Conservation (phyloP, 257 asterid species). For the Eucommia ulmoides region DNA sequence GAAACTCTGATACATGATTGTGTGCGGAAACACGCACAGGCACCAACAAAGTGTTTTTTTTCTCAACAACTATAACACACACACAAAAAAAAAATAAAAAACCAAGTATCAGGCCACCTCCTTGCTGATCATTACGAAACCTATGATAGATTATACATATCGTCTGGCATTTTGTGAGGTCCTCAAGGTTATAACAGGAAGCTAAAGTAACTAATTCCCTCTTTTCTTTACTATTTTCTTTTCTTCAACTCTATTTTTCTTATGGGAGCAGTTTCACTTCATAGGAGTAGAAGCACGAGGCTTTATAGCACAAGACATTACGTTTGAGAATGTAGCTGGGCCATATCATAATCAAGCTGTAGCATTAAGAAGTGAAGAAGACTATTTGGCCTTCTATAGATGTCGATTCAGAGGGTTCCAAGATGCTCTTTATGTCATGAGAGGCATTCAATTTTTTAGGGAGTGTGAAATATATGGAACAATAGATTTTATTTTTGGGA, state of each 20-base stretch:
- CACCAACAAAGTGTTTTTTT: too few relatives aligned
- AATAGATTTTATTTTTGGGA: slow-evolving; percentile 79
- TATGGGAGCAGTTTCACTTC: too few relatives aligned
- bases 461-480: slow-evolving; percentile 86
- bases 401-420: slow-evolving; percentile 63
- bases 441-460: slow-evolving; percentile 80
- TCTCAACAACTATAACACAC: too few relatives aligned
- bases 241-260: too few relatives aligned
- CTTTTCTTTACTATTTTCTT: slow-evolving; percentile 44
- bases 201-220: background rate
- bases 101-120: too few relatives aligned
- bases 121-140: too few relatives aligned
- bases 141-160: background rate
- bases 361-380: slow-evolving; percentile 70
- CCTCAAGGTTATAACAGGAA: background rate
- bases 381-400: slow-evolving; percentile 47
- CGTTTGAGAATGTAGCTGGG: slow-evolving; percentile 75
- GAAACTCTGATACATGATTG: too few relatives aligned
- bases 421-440: slow-evolving; percentile 63
- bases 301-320: slow-evolving; percentile 71
- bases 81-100: too few relatives aligned
- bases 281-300: too few relatives aligned
- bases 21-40: too few relatives aligned
- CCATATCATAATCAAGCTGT: slow-evolving; percentile 76
- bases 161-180: background rate